Evolutionary conservation across 2,329 filamentous ascomycete species (phyloP).

Genomic region (Fusarium buharicum): DNA sequence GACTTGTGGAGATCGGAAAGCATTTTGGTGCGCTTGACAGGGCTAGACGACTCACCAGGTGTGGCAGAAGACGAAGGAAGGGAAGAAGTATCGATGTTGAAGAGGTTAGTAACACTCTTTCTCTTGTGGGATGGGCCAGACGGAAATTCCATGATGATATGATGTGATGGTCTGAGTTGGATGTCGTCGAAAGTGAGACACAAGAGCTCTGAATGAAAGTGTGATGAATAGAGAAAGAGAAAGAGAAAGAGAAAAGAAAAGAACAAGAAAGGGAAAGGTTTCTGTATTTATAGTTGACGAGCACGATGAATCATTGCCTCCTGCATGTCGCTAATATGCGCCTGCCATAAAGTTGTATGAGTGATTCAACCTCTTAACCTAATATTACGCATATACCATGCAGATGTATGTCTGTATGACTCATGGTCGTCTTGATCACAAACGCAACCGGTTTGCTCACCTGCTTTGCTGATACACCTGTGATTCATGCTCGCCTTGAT

Average conservation of each 20-base stretch:
- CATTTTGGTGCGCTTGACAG: slow-evolving; percentile 2
- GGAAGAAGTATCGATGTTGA: background rate
- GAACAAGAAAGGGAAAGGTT: background rate
- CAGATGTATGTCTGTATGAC: background rate
- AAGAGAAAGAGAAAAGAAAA: background rate
- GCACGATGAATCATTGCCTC: background rate
- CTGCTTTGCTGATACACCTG: no score
- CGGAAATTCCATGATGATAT: background rate
- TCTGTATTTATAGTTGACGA: background rate
- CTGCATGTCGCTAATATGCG: background rate
- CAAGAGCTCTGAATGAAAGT: background rate
- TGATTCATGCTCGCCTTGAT: no score
- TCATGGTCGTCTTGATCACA: background rate
- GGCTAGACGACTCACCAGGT: background rate
- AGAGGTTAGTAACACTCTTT: background rate
- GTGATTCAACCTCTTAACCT: background rate
- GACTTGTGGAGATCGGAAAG: background rate
- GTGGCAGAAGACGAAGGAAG: background rate
- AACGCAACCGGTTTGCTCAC: no score
- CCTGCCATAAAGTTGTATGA: background rate
- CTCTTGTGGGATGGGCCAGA: background rate
- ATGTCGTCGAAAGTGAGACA: background rate
- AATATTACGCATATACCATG: background rate
- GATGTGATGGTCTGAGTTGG: background rate
- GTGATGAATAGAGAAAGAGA: background rate